Evolutionary conservation across 257 asterid genomes (phyloP).

Genomic region (Rauvolfia tetraphylla): DNA sequence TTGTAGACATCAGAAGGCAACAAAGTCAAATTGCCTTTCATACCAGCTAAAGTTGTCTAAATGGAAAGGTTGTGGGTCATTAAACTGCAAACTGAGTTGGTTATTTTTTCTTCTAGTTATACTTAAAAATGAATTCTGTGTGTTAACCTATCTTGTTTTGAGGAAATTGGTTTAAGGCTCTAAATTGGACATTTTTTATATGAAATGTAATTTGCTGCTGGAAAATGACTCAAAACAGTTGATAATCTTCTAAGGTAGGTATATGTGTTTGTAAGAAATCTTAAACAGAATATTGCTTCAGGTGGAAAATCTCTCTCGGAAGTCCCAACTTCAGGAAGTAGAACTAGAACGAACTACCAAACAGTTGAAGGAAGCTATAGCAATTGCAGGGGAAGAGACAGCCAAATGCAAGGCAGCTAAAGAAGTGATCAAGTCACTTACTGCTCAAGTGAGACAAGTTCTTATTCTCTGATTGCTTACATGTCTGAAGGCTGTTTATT

Average conservation of each 20-base stretch:
- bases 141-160: not conserved
- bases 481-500: not conserved
- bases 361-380: slow-evolving; percentile 79
- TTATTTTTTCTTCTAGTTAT: not conserved
- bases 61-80: not conserved
- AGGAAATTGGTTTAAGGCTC: not conserved
- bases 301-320: slow-evolving; percentile 73
- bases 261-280: slow-evolving; percentile 6
- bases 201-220: not conserved
- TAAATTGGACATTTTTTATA: not conserved
- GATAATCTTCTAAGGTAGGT: not conserved
- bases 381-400: slow-evolving; percentile 90
- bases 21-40: not conserved
- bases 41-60: not conserved
- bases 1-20: not conserved
- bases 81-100: not conserved
- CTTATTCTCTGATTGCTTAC: not conserved
- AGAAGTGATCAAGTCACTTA: slow-evolving; percentile 94
- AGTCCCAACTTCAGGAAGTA: slow-evolving; percentile 74
- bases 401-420: slow-evolving; percentile 96
- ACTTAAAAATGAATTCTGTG: not conserved
- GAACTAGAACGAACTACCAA: slow-evolving; percentile 75
- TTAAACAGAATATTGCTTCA: slow-evolving; percentile 30
- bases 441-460: slow-evolving; percentile 68
- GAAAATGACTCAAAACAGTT: not conserved